Base-by-base conservation (phyloP, 176 grass and related monocot species). In the Triticum monococcum region DNA sequence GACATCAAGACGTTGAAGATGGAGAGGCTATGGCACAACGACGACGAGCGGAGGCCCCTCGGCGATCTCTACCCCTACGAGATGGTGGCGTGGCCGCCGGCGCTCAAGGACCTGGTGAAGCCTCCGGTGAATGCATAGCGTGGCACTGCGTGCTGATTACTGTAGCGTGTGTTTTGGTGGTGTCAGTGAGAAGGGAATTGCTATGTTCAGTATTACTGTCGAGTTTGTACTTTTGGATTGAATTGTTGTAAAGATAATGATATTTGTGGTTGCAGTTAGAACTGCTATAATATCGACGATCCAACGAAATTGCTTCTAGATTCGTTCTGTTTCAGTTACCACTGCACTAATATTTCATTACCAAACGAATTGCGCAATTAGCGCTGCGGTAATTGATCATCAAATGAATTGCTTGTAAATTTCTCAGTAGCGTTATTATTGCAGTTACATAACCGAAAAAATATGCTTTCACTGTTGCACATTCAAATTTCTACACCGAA, bases 31-130 rank as follows among this genome's bases (percentile, higher is more conserved):
- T 90, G 90, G 87, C 70, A 2, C 38, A 95, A 87, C 32, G 22
- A 65, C 2, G 87, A 95, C 11, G 71, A 72, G n/a, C 7, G 0
- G 3, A 31, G 77, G 6, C 90, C 90, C 31, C 77, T 92, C 16
- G 87, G 59, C 1, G 78, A 46, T 26, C 78, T 95, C 22, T 92
- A 67, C 77, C 84, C 87, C 12, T 88, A 61, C 37, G 84, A 92
- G 85, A 95, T 95, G 92, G 23, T 88, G 87, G 56, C 65, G 11
- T 92, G 92, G 92, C 90, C 89, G 33, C 92, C 90, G 30, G 87
- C 14, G 67, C 64, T 81, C 0, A 61, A 74, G 62, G 63, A 84
- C 9, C 10, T 20, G 13, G 37, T 7, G 43, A 46, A 75, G 75
- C 67, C 36, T 77, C 46, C 16, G 43, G n/a, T 25, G 52, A 66